Evolutionary conservation across 2,329 filamentous ascomycete genomes (phyloP), one percentile per base, ranked within the genome.

Genomic region (Sphaerulina vaccinii): DNA sequence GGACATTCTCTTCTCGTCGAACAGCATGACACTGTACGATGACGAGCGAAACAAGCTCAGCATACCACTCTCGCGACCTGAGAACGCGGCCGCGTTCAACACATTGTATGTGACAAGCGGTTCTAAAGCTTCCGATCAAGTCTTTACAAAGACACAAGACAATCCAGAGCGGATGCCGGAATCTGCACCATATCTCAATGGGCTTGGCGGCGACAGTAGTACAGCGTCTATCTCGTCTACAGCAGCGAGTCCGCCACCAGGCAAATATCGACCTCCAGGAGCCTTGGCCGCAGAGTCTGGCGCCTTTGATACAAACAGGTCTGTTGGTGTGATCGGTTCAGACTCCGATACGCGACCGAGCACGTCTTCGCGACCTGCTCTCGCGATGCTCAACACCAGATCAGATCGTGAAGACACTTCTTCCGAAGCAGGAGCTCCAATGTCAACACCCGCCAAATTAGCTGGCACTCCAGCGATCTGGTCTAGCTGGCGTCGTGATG

Each of bases 1-100:
- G 19, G 93, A 97, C 68, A 80, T 99, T 9, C 74, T 97, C 18
- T 89, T 99, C 63, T 97, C 93, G 0, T 88, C 91, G 59, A 96
- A 96, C 65, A 86, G 87, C 58, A 83, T 99, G 76, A 87, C 87
- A 0, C 76, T 97, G 22, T 91, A 90, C 61, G 89, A 95, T 61
- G 87, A 90, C 65, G 89, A 95, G 52, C 82, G 87, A 39, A 90
- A 88, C 68, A 93, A 92, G 65, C 76, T 97, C 10, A 90, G 88
- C 13, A 86, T 99, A 27, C 93, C 93, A 2, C 87, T 99, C 60
- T 90, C 96, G 35, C 84, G 93, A 22, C 93, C 93, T 0, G 93
- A 97, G 69, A 86, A 95, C 62, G 90, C 96, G 51, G 78, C 76
- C 3, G 73, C 83, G 0, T 97, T 95, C 74, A 93, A 87, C 62